These are phyloP conservation scores for Helichrysum umbraculigerum DNA, from an alignment of 129 eudicot genomes.

Conservation along the genomic window DNA sequence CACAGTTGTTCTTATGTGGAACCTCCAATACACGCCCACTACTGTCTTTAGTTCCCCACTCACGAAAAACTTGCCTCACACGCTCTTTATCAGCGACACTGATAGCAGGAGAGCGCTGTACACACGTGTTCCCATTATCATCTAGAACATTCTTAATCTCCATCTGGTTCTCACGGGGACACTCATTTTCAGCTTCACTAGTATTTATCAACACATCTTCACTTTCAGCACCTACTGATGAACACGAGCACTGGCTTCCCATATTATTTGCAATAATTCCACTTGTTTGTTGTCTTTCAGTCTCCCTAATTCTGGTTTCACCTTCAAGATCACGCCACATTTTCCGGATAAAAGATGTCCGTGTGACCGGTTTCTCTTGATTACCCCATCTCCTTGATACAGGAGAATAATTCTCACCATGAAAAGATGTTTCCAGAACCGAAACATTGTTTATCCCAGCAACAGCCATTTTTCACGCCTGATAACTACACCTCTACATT, in stretches of 20 bases:
- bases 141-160: slow-evolving; percentile 40
- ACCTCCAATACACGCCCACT: slow-evolving; percentile 28
- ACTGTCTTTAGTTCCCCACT: slow-evolving; percentile 64
- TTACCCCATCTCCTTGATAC: slow-evolving; percentile 40
- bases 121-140: slow-evolving; percentile 40
- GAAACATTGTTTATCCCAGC: slow-evolving; percentile 64
- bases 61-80: slow-evolving; percentile 74
- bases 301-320: slow-evolving; percentile 41
- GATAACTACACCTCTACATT: slow-evolving; percentile 23
- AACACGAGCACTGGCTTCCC: slow-evolving; percentile 28
- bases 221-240: slow-evolving; percentile 31
- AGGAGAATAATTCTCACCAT: slow-evolving; percentile 49
- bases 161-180: slow-evolving; percentile 30
- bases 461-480: slow-evolving; percentile 56
- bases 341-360: slow-evolving; percentile 64
- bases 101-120: slow-evolving; percentile 58
- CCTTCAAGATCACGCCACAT: slow-evolving; percentile 91
- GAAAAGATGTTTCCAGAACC: slow-evolving; percentile 45
- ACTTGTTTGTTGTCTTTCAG: slow-evolving; percentile 34
- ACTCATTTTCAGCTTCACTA: slow-evolving; percentile 45
- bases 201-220: slow-evolving; percentile 37
- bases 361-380: slow-evolving; percentile 51
- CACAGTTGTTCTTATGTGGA: slow-evolving; percentile 34
- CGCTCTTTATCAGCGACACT: slow-evolving; percentile 62
- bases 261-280: slow-evolving; percentile 10